Percentiles rank a stretch among this genome's conserved stretches.
Evolutionary conservation across 768 basidiomycete species (phyloP).

Genomic region (Russula emetica): DNA sequence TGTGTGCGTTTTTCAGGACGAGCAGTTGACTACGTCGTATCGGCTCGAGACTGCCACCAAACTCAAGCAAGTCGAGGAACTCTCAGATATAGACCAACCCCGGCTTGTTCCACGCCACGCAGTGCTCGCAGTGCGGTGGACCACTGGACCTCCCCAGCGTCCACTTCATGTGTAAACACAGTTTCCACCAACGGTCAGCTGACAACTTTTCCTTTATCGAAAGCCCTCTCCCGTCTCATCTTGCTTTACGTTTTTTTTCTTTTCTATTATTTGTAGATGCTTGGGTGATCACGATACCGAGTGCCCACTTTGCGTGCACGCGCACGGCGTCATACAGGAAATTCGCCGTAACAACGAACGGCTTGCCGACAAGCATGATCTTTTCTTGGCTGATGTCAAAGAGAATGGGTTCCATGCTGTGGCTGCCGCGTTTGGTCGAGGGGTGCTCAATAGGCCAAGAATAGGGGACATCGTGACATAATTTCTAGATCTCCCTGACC

Average conservation of each 20-base stretch:
- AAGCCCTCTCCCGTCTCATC: not conserved
- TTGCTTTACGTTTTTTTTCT: conserved; percentile 4
- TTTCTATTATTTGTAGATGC: conserved; percentile 50
- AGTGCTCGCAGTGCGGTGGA: conserved; percentile 85
- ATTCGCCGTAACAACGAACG: conserved; percentile 82
- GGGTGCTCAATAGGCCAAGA: conserved; percentile 44
- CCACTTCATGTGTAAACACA: conserved; percentile 98
- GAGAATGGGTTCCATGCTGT: conserved; percentile 66
- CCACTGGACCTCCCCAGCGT: conserved; percentile 90
- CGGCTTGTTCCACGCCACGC: conserved; percentile 92
- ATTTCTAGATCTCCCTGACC: not conserved
- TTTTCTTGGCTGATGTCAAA: conserved; percentile 73
- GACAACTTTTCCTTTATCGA: not conserved
- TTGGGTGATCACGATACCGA: conserved; percentile 85
- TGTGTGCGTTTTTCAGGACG: conserved; percentile 54
- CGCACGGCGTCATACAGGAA: conserved; percentile 86
- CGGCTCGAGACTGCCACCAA: conserved; percentile 77
- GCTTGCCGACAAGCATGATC: conserved; percentile 75
- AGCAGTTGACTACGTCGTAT: conserved; percentile 82
- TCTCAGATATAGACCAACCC: conserved; percentile 73
- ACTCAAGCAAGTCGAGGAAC: conserved; percentile 73
- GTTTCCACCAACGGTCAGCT: conserved; percentile 85
- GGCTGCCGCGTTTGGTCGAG: conserved; percentile 65
- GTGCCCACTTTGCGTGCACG: conserved; percentile 83
- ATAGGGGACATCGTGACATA: conserved; percentile 24